These are phyloP conservation scores for Debaryomyces hansenii DNA, from an alignment of 805 yeast genomes.

Conservation along the genomic window DNA sequence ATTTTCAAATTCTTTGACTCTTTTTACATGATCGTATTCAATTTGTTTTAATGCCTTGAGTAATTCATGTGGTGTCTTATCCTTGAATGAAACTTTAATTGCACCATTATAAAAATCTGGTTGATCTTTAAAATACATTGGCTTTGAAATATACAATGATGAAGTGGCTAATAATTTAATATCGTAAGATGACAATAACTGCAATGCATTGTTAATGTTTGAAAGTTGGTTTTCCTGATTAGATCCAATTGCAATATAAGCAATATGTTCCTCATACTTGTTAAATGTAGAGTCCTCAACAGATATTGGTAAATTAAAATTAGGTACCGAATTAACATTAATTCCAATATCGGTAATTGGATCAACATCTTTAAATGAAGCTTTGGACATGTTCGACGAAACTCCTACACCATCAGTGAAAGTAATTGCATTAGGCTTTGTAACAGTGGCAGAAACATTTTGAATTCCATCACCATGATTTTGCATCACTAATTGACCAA, in stretches of 20 bases:
- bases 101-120: constrained; percentile 84
- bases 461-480: constrained; percentile 32
- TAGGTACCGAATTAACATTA: constrained; percentile 6
- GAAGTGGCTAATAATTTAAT: constrained; percentile 63
- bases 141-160: constrained; percentile 81
- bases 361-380: constrained; percentile 34
- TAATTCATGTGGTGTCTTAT: constrained; percentile 61
- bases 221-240: constrained; percentile 71
- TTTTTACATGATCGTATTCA: constrained; percentile 67
- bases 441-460: constrained; percentile 58
- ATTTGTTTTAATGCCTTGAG: constrained; percentile 65
- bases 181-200: constrained; percentile 37
- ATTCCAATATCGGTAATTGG: constrained; percentile 13
- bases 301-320: constrained; percentile 35
- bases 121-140: constrained; percentile 88
- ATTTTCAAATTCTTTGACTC: constrained; percentile 80
- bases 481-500: constrained; percentile 58
- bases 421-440: constrained; percentile 86
- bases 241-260: constrained; percentile 85
- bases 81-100: constrained; percentile 57
- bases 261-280: constrained; percentile 42
- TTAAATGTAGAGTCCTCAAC: constrained; percentile 9
- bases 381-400: constrained; percentile 51
- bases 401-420: constrained; percentile 92
- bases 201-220: constrained; percentile 60